Evolutionary conservation across 164 flowering plant genomes (phyloP).

Genomic region (Taxillus chinensis): DNA sequence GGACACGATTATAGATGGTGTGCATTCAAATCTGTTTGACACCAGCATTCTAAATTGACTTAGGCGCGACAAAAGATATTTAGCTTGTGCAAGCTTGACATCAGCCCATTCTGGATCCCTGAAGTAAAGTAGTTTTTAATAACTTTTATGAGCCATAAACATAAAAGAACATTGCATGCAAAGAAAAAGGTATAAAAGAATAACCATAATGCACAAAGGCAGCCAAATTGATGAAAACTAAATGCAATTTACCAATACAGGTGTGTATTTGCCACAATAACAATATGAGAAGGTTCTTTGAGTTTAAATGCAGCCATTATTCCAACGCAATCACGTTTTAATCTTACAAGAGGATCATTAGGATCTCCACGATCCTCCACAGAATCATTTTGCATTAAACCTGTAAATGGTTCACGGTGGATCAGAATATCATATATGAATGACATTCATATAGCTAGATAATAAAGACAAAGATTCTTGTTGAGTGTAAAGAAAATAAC

Average conservation of each 20-base stretch:
- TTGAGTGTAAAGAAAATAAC: no score
- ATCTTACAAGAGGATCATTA: slow-evolving; percentile 74
- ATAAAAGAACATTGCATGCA: no score
- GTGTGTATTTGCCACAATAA: slow-evolving; percentile 89
- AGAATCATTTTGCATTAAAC: slow-evolving; percentile 14
- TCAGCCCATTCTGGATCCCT: slow-evolving; percentile 98
- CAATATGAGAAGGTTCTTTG: slow-evolving; percentile 33
- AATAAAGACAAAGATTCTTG: no score
- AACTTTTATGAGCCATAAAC: no score
- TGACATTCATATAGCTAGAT: no score
- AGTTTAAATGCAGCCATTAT: slow-evolving; percentile 80
- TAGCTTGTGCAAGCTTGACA: slow-evolving; percentile 94
- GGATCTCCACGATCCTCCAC: slow-evolving; percentile 50
- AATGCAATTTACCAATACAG: slow-evolving; percentile 58
- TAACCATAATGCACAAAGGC: no score
- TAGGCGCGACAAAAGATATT: slow-evolving; percentile 65
- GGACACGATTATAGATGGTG: slow-evolving; percentile 56
- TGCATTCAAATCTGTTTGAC: slow-evolving; percentile 44
- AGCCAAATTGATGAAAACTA: neutral
- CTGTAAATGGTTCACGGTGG: slow-evolving; percentile 20
- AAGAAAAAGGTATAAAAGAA: no score
- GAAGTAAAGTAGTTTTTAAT: slow-evolving; percentile 2
- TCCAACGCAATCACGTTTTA: slow-evolving; percentile 95
- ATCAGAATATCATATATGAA: neutral
- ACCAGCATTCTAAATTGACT: slow-evolving; percentile 44